A percentile compares a stretch with the other conserved stretches of the same genome.
phyloP scores from a whole-genome alignment of 2,329 filamentous ascomycete species.

The Berkeleyomyces basicola region DNA sequence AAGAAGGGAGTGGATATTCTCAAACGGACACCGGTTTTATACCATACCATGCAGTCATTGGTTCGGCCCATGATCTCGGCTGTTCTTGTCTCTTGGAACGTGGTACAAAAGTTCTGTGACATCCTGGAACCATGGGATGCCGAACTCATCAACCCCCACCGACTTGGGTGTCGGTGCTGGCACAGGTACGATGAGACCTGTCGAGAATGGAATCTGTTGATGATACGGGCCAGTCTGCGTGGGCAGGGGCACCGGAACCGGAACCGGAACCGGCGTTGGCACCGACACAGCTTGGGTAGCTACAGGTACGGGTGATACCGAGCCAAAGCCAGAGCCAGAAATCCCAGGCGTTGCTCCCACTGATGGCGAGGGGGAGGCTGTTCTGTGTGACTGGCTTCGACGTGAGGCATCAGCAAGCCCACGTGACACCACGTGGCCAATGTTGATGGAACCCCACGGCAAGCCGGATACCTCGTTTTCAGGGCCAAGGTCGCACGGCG shows the following conservation, averaged over 20 bases:
- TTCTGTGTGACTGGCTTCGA: conserved; percentile 25
- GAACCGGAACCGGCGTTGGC: background rate
- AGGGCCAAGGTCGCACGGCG: conserved; percentile 34
- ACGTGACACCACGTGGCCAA: conserved; percentile 35
- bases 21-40: background rate
- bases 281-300: background rate
- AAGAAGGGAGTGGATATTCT: background rate
- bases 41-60: background rate
- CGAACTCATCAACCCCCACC: background rate
- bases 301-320: background rate
- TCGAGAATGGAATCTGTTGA: background rate
- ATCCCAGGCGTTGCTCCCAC: conserved; percentile 2
- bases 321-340: background rate
- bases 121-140: background rate
- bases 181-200: background rate
- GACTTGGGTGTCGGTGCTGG: background rate
- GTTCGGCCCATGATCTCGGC: background rate
- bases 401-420: conserved; percentile 34
- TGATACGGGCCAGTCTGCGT: background rate
- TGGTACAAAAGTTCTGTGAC: background rate
- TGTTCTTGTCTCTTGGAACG: background rate
- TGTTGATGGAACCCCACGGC: conserved; percentile 54
- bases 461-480: conserved; percentile 43
- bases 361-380: background rate
- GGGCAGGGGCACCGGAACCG: no score